Base-by-base conservation (phyloP, 1,284 basidiomycete genomes). In the Veloporphyrellus conicus region DNA sequence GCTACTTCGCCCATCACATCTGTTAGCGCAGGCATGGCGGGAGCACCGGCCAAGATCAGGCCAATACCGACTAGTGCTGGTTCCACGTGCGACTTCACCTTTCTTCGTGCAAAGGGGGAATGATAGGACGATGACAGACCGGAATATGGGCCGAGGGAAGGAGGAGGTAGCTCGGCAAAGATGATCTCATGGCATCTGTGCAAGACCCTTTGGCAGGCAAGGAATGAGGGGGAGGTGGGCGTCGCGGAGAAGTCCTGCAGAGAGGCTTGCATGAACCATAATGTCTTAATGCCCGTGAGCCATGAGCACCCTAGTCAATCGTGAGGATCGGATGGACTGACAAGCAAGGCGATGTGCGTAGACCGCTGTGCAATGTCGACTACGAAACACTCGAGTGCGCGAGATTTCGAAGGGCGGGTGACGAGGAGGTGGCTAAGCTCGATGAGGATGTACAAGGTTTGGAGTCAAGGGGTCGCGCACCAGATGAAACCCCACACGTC, bases 401-500 rank as follows among this genome's bases (percentile, higher is more conserved):
- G 81, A 6, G 91, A 94, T 60, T 85, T 83, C 7, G 93, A 91
- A 2, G 93, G 91, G 49, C 87, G 81, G 4, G 93, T 94, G 48
- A 96, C 82, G 50, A 96, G 82, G 33, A 97, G 79, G 73, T 97
- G 93, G 67, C 93, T 95, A 60, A 20, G 38, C 32, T 37, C 34
- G 32, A 35, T 41, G 28, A 41, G 45, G 29, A 40, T 46, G 22
- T n/a, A 48, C 56, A n/a, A n/a, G n/a, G n/a, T 41, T 44, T 33
- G 28, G 52, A 20, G 15, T 33, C 31, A 25, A 49, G 28, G 34
- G 45, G 40, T 48, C 47, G 34, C 66, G 67, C 61, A 94, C 93
- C 92, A 96, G 67, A 97, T 81, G 68, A 96, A 94, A 18, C 93
- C 92, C 93, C 94, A 97, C 58, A 95, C 92, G 68, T 95, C 93